phyloP scores from a whole-genome alignment of 805 yeast genomes.

The Candida succiphila region DNA sequence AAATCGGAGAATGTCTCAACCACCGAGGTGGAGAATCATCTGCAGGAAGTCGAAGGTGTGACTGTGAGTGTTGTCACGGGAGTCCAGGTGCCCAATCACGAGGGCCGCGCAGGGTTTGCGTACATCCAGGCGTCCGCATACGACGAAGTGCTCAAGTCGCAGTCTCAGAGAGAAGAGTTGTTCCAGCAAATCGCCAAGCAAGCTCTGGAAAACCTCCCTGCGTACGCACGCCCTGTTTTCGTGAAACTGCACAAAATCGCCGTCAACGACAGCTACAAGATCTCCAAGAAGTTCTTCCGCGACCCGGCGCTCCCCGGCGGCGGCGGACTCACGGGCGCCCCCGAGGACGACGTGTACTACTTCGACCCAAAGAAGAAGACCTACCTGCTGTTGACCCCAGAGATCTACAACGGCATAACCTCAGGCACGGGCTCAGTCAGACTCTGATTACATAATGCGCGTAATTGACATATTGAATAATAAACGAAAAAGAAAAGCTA shows the following conservation, averaged over 20 bases:
- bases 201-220: slow-evolving; percentile 42
- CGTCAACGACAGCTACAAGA: slow-evolving; percentile 68
- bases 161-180: slow-evolving; percentile 16
- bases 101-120: slow-evolving; percentile 86
- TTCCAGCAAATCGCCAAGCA: slow-evolving; percentile 25
- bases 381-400: slow-evolving; percentile 2
- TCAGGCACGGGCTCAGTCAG: too few species aligned
- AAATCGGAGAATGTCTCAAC: slow-evolving; percentile 85
- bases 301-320: slow-evolving; percentile 54
- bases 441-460: too few species aligned
- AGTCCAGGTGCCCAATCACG: slow-evolving; percentile 64
- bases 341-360: slow-evolving; percentile 13
- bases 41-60: slow-evolving; percentile 31
- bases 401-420: too few species aligned
- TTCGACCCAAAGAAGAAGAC: slow-evolving; percentile 8
- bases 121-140: slow-evolving; percentile 38
- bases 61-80: slow-evolving; percentile 74
- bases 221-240: slow-evolving; percentile 71
- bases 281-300: slow-evolving; percentile 51
- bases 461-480: too few species aligned
- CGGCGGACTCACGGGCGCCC: slow-evolving; percentile 13
- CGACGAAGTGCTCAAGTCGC: slow-evolving; percentile 12
- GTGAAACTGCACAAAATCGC: slow-evolving; percentile 53
- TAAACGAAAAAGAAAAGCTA: too few species aligned
- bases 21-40: slow-evolving; percentile 72